A percentile compares a stretch with the other conserved stretches of the same genome.
Evolutionary conservation across 164 flowering plant genomes (phyloP).

Genomic region (Nymphaea thermarum): DNA sequence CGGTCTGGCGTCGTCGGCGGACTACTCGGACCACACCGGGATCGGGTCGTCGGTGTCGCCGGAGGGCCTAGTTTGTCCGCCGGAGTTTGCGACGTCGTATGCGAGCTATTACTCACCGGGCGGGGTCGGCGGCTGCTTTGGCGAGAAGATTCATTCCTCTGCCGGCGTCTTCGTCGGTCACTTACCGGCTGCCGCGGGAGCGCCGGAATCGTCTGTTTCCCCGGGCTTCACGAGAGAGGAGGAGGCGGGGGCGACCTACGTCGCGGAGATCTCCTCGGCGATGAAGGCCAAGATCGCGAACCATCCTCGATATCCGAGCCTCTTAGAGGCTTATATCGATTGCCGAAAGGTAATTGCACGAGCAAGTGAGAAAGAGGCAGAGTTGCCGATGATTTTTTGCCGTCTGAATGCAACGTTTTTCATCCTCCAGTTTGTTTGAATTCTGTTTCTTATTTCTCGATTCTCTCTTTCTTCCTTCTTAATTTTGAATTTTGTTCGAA

Average conservation of each 20-base stretch:
- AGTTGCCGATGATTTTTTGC: neutral
- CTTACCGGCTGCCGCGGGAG: constrained; percentile 33
- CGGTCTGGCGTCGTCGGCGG: constrained; percentile 25
- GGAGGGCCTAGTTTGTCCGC: constrained; percentile 28
- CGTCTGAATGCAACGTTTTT: neutral
- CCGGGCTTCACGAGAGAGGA: constrained; percentile 4
- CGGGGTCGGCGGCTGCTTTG: neutral
- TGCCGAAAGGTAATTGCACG: constrained; percentile 65
- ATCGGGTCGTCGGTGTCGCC: constrained; percentile 29
- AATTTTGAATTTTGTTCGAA: too few relatives aligned
- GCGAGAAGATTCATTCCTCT: constrained; percentile 5
- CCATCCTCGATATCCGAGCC: constrained; percentile 78
- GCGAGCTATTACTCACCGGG: neutral
- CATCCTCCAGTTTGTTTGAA: too few relatives aligned
- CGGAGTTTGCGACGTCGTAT: constrained; percentile 5
- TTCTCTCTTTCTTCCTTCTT: too few relatives aligned
- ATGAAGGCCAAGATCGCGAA: constrained; percentile 77
- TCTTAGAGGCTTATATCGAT: constrained; percentile 76
- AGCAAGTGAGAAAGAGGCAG: neutral
- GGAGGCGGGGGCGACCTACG: constrained; percentile 18
- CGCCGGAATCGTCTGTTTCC: constrained; percentile 26
- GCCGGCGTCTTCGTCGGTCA: constrained; percentile 16
- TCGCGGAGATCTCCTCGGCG: constrained; percentile 11
- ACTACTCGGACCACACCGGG: constrained; percentile 23
- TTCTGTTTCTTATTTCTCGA: too few relatives aligned